phyloP scores from a whole-genome alignment of 2,329 filamentous ascomycete genomes.

The Penicillium corylophilum region DNA sequence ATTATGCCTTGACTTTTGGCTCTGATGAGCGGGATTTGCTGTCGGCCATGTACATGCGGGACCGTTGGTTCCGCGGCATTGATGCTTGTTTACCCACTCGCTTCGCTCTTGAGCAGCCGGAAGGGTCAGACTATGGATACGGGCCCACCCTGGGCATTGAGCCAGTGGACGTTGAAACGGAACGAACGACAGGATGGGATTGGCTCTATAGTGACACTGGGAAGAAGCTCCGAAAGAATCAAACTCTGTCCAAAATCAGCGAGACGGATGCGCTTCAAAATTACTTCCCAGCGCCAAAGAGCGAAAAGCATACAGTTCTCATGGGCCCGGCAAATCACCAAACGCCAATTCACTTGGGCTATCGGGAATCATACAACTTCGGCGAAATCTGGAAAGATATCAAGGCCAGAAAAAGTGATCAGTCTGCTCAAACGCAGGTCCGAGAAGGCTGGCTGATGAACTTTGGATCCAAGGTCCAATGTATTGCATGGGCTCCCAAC shows the following conservation, averaged over 20 bases:
- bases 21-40: slow-evolving; percentile 50
- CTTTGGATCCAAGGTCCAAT: slow-evolving; percentile 54
- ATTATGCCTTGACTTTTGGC: slow-evolving; percentile 53
- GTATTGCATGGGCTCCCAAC: slow-evolving; percentile 49
- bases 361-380: slow-evolving; percentile 46
- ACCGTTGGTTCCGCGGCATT: slow-evolving; percentile 48
- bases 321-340: slow-evolving; percentile 52
- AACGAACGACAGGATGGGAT: slow-evolving; percentile 49
- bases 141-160: slow-evolving; percentile 45
- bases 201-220: slow-evolving; percentile 54
- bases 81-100: slow-evolving; percentile 55
- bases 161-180: slow-evolving; percentile 42
- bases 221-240: slow-evolving; percentile 43
- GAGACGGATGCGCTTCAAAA: slow-evolving; percentile 35
- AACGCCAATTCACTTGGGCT: slow-evolving; percentile 42
- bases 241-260: slow-evolving; percentile 38
- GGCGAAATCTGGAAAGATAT: slow-evolving; percentile 44
- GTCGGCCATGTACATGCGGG: slow-evolving; percentile 48
- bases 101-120: slow-evolving; percentile 32
- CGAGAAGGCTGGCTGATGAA: slow-evolving; percentile 57
- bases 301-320: slow-evolving; percentile 46
- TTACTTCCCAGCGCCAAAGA: slow-evolving; percentile 43
- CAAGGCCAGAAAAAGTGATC: slow-evolving; percentile 8
- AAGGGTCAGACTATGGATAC: slow-evolving; percentile 38
- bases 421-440: slow-evolving; percentile 18